Base-by-base conservation (phyloP, 495 filamentous ascomycete species). In the Talaromyces ruber region DNA sequence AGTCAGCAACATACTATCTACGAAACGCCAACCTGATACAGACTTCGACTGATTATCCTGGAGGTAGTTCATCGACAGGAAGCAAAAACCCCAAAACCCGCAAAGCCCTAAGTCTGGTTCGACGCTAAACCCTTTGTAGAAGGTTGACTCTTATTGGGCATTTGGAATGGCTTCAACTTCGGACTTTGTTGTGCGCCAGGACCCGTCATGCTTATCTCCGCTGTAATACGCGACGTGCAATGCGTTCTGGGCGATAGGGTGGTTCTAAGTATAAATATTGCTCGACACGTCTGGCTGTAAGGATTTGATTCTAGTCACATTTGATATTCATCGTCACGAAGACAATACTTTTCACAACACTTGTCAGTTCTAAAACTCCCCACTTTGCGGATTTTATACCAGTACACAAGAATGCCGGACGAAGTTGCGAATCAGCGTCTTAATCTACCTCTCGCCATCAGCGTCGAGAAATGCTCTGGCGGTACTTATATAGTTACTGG, bases 401-500 rank as follows among this genome's bases (percentile, higher is more conserved):
- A 12, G 16, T 12, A 47, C 8, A 47, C 18, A 47, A 37, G n/a
- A 26, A 60, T 60, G 59, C 30, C 39, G 0, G 43, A 26, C 43
- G 26, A 50, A 14, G 26, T 60, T 47, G 59, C 43, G 16, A 29
- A 26, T 60, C 59, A 60, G 25, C 59, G 3, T 12, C 59, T 24
- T 11, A 21, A 51, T 6, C 59, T 60, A 6, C 59, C 59, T 16
- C 37, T 60, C n/a, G 3, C n/a, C 26, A 39, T 51, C 59, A 51
- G 39, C 12, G 8, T 26, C 4, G 59, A 60, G 28, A 51, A 26
- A 14, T 50, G 59, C 25, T 47, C 59, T 25, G 59, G 59, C 16
- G 39, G 43, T 29, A 74, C 68, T 34, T 62, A 76, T 24, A 79
- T 86, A 45, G 64, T 86, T 22, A 85, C 80, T 4, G 84, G 84